These are phyloP conservation scores for Ceratocystis cacaofunesta DNA, from an alignment of 2,329 filamentous ascomycete species.

Conservation along the genomic window DNA sequence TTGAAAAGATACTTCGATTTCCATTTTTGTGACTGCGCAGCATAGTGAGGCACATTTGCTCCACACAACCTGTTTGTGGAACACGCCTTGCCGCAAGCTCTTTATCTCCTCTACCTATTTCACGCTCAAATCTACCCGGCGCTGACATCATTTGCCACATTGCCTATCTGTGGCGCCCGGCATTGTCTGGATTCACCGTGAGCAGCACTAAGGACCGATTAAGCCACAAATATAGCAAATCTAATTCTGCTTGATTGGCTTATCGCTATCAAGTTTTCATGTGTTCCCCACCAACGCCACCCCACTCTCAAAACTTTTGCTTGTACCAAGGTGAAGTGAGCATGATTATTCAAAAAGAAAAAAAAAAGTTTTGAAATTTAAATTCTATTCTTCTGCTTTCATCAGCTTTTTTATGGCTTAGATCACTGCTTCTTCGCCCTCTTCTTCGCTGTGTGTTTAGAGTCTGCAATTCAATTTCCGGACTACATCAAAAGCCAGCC, in stretches of 20 bases:
- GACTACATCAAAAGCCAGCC: not conserved
- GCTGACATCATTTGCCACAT: slow-evolving; percentile 5
- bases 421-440: slow-evolving; percentile 1
- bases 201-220: not conserved
- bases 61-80: not conserved
- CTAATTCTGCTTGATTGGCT: slow-evolving; percentile 14
- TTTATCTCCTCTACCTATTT: not conserved
- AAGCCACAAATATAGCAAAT: not conserved
- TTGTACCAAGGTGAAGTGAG: not conserved
- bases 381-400: not conserved
- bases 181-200: not conserved
- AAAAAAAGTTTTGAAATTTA: not conserved
- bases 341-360: slow-evolving; percentile 1
- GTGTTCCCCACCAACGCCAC: slow-evolving; percentile 11
- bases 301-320: slow-evolving; percentile 16
- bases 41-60: not conserved
- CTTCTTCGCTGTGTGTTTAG: not conserved
- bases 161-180: not conserved
- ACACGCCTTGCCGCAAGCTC: not conserved
- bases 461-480: slow-evolving; percentile 2
- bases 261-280: slow-evolving; percentile 14
- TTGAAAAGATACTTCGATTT: too few relatives aligned
- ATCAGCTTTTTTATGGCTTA: slow-evolving; percentile 5
- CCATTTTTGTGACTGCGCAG: too few relatives aligned
- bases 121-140: not conserved